A percentile compares a stretch with the other conserved stretches of the same genome.
These are phyloP conservation scores for Pelargonium nanum DNA, from an alignment of 345 rosid genomes.

Conservation along the genomic window DNA sequence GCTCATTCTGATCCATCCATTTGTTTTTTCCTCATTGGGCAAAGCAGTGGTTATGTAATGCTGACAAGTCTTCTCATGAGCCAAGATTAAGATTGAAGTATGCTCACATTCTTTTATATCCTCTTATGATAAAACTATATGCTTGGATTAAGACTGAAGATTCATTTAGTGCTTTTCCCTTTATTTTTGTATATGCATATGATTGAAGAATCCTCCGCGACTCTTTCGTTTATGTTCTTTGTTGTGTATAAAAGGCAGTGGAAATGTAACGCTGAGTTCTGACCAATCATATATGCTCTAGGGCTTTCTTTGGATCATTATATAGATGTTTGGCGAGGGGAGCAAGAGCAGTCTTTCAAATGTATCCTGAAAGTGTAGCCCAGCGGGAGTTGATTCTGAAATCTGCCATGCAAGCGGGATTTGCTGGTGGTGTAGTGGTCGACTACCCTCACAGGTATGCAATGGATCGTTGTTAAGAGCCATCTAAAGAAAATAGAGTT, in stretches of 20 bases:
- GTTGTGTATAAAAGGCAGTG: neutral
- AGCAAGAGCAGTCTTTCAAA: conserved; percentile 83
- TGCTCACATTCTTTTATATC: conserved; percentile 9
- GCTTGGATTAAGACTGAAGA: too few species aligned
- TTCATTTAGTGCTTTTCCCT: too few species aligned
- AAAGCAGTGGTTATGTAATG: conserved; percentile 89
- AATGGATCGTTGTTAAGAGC: neutral
- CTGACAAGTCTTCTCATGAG: conserved; percentile 92
- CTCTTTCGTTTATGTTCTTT: too few species aligned
- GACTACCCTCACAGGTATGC: conserved; percentile 86
- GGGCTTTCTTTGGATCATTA: conserved; percentile 86
- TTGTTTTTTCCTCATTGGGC: neutral
- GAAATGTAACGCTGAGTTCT: neutral
- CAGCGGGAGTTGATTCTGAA: conserved; percentile 76
- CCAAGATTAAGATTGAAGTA: conserved; percentile 83
- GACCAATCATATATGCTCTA: conserved; percentile 5
- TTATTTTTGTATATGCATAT: too few species aligned
- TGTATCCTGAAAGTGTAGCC: conserved; percentile 73
- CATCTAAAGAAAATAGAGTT: neutral
- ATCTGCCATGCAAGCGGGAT: conserved; percentile 82
- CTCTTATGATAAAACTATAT: neutral
- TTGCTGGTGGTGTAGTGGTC: conserved; percentile 85
- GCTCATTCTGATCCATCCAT: neutral
- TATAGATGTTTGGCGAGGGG: conserved; percentile 79
- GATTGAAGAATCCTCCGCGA: too few species aligned